Evolutionary conservation across 306 rosid genomes (phyloP), one percentile per base, ranked within the genome.

Genomic region (Pueraria montana): DNA sequence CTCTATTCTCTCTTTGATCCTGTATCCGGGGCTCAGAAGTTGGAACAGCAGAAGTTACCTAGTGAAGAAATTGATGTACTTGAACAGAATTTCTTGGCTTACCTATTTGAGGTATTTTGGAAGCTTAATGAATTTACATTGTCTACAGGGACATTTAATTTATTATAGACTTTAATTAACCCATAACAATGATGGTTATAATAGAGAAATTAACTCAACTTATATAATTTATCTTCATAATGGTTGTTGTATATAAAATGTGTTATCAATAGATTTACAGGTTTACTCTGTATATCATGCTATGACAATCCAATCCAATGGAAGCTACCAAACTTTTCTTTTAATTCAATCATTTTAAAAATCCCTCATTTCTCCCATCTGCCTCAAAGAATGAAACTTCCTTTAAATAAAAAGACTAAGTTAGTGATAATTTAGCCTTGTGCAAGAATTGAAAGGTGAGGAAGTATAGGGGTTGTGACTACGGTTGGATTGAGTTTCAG

Each of bases 1-100:
- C 89, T 95, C 34, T 91, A 95, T 87, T 84, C 94, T 53, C 93
- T 95, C 38, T 95, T 95, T 84, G 98, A 93, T 76, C 97, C 99
- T 36, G 84, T 89, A 26, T 84, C 85, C 17, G 98, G 96, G 42
- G 83, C 91, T 18, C 77, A 78, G 87, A 95, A 89, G 83, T 87
- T 95, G 88, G 88, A 93, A 72, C 94, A 89, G 53, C 92, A 92
- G 81, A 83, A 77, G 27, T 83, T 92, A 74, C 53, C 94, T 16
- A 4, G 83, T 24, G 55, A 73, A 43, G 96, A 95, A 87, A 78
- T 86, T 84, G 93, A 93, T 64, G 83, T 40, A 0, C 93, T 93
- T 42, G 99, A 95, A 82, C 97, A 89, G 70, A 95, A 91, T 81
- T 95, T 95, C 87, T 85, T 95, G 83, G 38, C 24, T 1, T 87